Evolutionary conservation across 2,329 filamentous ascomycete genomes (phyloP), one percentile per base, ranked within the genome.

Genomic region (Gaeumannomyces tritici): DNA sequence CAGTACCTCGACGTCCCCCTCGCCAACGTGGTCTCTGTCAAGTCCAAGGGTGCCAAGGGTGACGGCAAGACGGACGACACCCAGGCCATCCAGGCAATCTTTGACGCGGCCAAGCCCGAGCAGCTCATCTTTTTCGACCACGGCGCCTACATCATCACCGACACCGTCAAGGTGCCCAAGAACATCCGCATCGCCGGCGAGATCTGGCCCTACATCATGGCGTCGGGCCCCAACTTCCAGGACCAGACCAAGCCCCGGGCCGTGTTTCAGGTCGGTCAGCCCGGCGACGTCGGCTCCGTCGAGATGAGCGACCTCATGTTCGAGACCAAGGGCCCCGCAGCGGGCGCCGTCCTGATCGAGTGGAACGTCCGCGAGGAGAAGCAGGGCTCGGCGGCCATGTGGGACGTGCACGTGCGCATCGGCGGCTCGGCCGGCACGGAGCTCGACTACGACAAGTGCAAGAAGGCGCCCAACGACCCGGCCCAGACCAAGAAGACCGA

Each of bases 361-460:
- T 97, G 91, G 89, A 97, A 97, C 76, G 79, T 96, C 55, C 85
- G 85, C 56, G 88, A 86, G 47, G 73, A 82, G 67, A 80, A 75
- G 62, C 82, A 87, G 63, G 91, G 91, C 58, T 83, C 86, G 1
- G 87, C 87, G 26, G 93, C 86, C 65, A 87, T 97, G 76, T 99
- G 93, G 90, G 95, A 99, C 70, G 88, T 93, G n/a, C 95, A 99
- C 79, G 89, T 95, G 77, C 91, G 95, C 71, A 85, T 99, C 69
- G 93, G 92, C 69, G 95, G 95, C 56, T 87, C 88, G 62, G 88
- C 89, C 5, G 93, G 93, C 64, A 96, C 93, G 31, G 76, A 90
- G 66, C 83, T 98, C 21, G 90, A 96, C 75, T 89, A 88, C 24
- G 82, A 90, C 73, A 87, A 81, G 62, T 97, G 93, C 78, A 75